A percentile compares a stretch with the other conserved stretches of the same genome.
phyloP scores from a whole-genome alignment of 208 protist genomes.

The Leishmania lainsoni region DNA sequence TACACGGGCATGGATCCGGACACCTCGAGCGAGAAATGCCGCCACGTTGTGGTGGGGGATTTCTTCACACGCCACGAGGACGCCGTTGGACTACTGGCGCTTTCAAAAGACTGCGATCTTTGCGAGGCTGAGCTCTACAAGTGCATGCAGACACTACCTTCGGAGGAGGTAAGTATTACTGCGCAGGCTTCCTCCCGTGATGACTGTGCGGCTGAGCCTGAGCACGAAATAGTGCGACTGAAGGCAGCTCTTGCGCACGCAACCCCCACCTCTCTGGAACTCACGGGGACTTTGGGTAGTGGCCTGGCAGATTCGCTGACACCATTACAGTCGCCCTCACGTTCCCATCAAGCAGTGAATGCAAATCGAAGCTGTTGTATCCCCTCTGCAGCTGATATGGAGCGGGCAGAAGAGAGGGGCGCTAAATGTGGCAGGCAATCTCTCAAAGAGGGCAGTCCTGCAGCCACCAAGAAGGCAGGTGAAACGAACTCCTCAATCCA shows the following conservation, averaged over 20 bases:
- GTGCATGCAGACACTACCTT: conserved; percentile 12
- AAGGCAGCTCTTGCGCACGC: not conserved
- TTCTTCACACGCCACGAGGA: conserved; percentile 35
- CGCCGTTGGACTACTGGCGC: conserved; percentile 23
- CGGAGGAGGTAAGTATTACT: conserved; percentile 2
- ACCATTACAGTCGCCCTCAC: not conserved
- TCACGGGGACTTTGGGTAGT: not conserved
- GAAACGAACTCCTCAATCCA: not conserved
- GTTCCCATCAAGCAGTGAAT: not conserved
- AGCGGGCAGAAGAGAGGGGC: not conserved
- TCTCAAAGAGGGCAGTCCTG: not conserved
- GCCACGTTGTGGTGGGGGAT: conserved; percentile 9
- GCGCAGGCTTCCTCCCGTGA: not conserved
- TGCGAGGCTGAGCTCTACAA: conserved; percentile 21
- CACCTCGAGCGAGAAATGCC: conserved; percentile 11
- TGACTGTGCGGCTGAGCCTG: not conserved
- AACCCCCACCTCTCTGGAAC: not conserved
- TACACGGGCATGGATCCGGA: conserved; percentile 15
- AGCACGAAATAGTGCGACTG: conserved; percentile 13
- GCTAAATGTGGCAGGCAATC: not conserved
- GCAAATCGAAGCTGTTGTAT: not conserved
- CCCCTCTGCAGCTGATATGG: not conserved
- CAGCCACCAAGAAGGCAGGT: not conserved
- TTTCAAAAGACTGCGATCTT: conserved; percentile 13
- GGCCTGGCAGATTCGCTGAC: not conserved